These are phyloP conservation scores for Naumovozyma baii DNA, from an alignment of 805 yeast species.

Conservation along the genomic window DNA sequence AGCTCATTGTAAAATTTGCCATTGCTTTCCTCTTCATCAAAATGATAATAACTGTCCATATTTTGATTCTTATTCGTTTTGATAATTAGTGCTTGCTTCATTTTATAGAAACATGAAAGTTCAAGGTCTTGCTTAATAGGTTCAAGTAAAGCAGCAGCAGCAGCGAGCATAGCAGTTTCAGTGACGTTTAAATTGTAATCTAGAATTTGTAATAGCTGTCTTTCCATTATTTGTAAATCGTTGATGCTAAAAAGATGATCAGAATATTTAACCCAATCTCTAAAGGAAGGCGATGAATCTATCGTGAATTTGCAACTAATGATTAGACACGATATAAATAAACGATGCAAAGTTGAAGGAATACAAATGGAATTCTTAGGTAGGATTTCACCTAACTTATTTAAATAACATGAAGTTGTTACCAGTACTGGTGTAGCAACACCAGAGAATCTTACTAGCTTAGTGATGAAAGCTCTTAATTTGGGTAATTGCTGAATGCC, in stretches of 20 bases:
- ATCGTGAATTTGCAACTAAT: constrained; percentile 66
- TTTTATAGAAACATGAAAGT: constrained; percentile 21
- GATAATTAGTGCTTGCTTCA: constrained; percentile 8
- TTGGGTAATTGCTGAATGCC: constrained; percentile 39
- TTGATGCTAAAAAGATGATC: constrained; percentile 59
- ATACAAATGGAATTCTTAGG: constrained; percentile 68
- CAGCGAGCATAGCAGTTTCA: constrained; percentile 55
- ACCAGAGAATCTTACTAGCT: constrained; percentile 61
- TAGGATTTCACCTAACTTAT: constrained; percentile 47
- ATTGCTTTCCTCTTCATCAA: constrained; percentile 1
- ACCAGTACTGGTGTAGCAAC: constrained; percentile 74
- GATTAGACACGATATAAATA: constrained; percentile 64
- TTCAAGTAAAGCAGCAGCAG: constrained; percentile 61
- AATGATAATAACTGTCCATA: background rate
- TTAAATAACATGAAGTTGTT: constrained; percentile 61
- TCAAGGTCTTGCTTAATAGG: constrained; percentile 52
- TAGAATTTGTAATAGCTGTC: constrained; percentile 57
- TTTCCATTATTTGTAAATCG: constrained; percentile 73
- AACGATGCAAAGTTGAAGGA: constrained; percentile 73
- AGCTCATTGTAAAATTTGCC: too few species aligned
- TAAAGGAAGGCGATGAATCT: constrained; percentile 69
- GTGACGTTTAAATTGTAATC: constrained; percentile 65
- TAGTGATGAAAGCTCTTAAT: constrained; percentile 63
- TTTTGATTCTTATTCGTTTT: constrained; percentile 1
- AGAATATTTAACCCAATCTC: constrained; percentile 72